Base-by-base conservation (phyloP, 1,284 basidiomycete species). In the Exobasidium cylindrosporum region DNA sequence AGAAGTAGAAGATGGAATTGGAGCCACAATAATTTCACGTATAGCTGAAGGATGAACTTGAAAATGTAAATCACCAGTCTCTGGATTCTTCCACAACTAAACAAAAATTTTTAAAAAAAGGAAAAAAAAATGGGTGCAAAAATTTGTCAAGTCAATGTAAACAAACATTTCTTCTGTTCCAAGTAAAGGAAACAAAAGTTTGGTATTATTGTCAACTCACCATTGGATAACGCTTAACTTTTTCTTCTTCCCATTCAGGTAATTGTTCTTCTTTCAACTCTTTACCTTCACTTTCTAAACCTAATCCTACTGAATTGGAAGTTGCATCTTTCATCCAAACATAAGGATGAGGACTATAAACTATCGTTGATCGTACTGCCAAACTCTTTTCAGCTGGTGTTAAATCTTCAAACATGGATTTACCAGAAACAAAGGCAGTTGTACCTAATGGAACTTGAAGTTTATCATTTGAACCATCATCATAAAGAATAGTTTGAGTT, bases 381-480 rank as follows among this genome's bases (percentile, higher is more conserved):
- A 95, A 78, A 66, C 88, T 90, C 85, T 94, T 91, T 69, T 88
- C 82, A 66, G 87, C 85, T 0, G 83, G 77, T 0, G 90, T 85
- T 21, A 95, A 83, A 40, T 91, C 85, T 52, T 92, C 87, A 73
- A 95, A 94, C 87, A 92, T 94, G 44, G 86, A 88, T 81, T 84
- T 86, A 3, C 91, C 92, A 13, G 61, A 66, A 26, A 69, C 66
- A 44, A 68, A 94, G 10, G 88, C 90, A 0, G 92, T 96, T 0
- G 90, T 91, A 0, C 91, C 92, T 4, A 92, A 84, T 1, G 92
- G 90, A 0, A 95, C 90, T 6, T 84, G 76, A 1, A 94, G 82
- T 80, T 88, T 88, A 66, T 95, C 91, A 0, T 88, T 89, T 0
- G 90, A 89, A 1, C 90, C 91, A 79, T 95, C 92, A 74, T 95